Evolutionary conservation across 1,139 yeast species (phyloP).

Genomic region (Sugiyamaella xylanicola): DNA sequence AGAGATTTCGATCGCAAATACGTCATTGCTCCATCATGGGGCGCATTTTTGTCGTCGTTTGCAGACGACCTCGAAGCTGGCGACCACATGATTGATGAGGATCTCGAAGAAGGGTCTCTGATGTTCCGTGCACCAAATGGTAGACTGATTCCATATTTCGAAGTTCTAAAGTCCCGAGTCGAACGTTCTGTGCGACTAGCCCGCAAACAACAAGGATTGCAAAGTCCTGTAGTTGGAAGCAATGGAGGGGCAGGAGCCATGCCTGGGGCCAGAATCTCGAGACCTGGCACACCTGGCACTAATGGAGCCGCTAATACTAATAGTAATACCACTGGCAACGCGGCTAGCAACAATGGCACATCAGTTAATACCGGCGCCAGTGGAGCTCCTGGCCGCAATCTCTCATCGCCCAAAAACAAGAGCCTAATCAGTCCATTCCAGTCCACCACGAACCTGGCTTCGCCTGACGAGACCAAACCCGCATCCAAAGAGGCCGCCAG

Average conservation of each 20-base stretch:
- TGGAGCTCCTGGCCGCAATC: constrained; percentile 16
- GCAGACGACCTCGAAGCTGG: constrained; percentile 85
- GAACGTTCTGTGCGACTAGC: constrained; percentile 37
- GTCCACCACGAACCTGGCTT: constrained; percentile 32
- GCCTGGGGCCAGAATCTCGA: constrained; percentile 20
- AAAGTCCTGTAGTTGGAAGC: constrained; percentile 11
- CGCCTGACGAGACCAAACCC: neutral
- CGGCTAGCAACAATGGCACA: constrained; percentile 18
- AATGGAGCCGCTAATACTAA: neutral
- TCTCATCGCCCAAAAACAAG: constrained; percentile 21
- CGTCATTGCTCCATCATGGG: constrained; percentile 80
- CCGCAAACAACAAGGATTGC: constrained; percentile 16
- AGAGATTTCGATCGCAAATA: constrained; percentile 85
- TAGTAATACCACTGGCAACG: neutral
- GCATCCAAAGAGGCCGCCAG: neutral
- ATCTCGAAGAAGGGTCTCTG: constrained; percentile 66
- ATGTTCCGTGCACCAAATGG: constrained; percentile 60
- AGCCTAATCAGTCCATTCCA: constrained; percentile 29
- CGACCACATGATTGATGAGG: constrained; percentile 65
- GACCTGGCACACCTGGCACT: constrained; percentile 15
- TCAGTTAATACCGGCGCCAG: constrained; percentile 8
- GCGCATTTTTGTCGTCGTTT: constrained; percentile 73
- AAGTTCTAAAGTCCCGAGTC: constrained; percentile 56
- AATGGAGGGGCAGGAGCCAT: constrained; percentile 3
- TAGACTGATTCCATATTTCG: constrained; percentile 55